Percentiles rank a stretch among this genome's conserved stretches.
These are phyloP conservation scores for Leccinum obscurum DNA, from an alignment of 768 basidiomycete species.

Conservation along the genomic window DNA sequence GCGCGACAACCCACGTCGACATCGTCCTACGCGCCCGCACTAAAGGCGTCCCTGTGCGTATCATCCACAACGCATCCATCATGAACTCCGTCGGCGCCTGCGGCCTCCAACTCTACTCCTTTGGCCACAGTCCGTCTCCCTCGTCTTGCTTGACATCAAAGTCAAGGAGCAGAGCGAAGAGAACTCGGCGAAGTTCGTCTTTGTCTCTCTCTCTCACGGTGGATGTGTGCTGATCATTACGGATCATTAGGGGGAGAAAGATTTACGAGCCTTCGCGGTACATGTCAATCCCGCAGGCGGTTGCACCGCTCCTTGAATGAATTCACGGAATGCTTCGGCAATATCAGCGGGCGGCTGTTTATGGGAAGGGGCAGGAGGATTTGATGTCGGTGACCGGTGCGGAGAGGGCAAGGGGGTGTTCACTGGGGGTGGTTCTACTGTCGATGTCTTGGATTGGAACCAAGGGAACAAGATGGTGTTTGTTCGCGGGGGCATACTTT, in stretches of 20 bases:
- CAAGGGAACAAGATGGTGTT: not conserved
- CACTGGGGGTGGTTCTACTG: no score
- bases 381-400: no score
- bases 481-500: not conserved
- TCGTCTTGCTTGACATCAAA: slow-evolving; percentile 96
- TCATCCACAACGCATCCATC: slow-evolving; percentile 52
- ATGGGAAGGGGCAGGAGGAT: no score
- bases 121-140: slow-evolving; percentile 94
- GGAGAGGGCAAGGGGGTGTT: no score
- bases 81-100: slow-evolving; percentile 94
- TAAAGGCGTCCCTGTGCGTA: no score
- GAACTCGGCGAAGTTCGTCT: slow-evolving; percentile 81
- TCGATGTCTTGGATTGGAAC: no score
- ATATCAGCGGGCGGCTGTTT: no score
- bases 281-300: slow-evolving; percentile 90
- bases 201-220: not conserved
- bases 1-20: no score
- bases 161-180: slow-evolving; percentile 98
- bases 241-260: slow-evolving; percentile 71
- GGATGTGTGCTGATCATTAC: not conserved
- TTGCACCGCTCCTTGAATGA: slow-evolving; percentile 69
- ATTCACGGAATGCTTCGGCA: no score
- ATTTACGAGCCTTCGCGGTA: slow-evolving; percentile 97
- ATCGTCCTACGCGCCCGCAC: no score
- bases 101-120: slow-evolving; percentile 96